These are phyloP conservation scores for Suhomyces sp. DNA, from an alignment of 805 yeast species.

Conservation along the genomic window DNA sequence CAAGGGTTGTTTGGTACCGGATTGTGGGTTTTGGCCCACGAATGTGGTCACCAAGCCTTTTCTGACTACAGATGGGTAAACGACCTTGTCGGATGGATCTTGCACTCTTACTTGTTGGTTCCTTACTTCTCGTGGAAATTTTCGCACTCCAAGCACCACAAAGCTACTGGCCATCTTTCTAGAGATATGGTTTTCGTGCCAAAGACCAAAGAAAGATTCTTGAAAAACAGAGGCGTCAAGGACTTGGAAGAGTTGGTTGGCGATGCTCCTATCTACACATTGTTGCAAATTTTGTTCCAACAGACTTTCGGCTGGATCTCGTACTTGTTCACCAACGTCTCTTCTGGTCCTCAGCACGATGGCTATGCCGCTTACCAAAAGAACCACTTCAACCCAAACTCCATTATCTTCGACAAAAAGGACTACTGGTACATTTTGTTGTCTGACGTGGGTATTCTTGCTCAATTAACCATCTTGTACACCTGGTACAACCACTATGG, in stretches of 20 bases:
- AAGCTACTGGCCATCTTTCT: slow-evolving; percentile 59
- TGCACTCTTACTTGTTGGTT: slow-evolving; percentile 55
- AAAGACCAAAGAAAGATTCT: slow-evolving; percentile 45
- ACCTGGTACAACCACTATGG: slow-evolving; percentile 51
- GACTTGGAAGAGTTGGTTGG: slow-evolving; percentile 46
- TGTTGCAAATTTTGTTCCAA: slow-evolving; percentile 45
- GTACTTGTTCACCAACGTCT: slow-evolving; percentile 47
- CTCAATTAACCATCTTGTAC: slow-evolving; percentile 45
- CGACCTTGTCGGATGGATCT: slow-evolving; percentile 58
- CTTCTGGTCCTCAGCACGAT: slow-evolving; percentile 50
- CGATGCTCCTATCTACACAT: slow-evolving; percentile 53
- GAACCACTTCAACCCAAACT: slow-evolving; percentile 53
- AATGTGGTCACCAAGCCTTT: slow-evolving; percentile 64
- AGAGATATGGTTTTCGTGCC: slow-evolving; percentile 63
- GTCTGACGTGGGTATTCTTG: slow-evolving; percentile 54
- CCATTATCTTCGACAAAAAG: slow-evolving; percentile 52
- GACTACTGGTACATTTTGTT: slow-evolving; percentile 55
- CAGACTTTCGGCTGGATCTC: slow-evolving; percentile 55
- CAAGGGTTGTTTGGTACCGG: slow-evolving; percentile 55
- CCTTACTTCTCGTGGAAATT: slow-evolving; percentile 65
- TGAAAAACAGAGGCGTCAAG: slow-evolving; percentile 29
- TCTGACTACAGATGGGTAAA: slow-evolving; percentile 52
- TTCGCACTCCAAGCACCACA: slow-evolving; percentile 59
- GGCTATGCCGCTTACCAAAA: slow-evolving; percentile 41
- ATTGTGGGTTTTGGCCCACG: slow-evolving; percentile 61